Evolutionary conservation across 2,329 filamentous ascomycete genomes (phyloP).

Genomic region (Fusarium sp.): DNA sequence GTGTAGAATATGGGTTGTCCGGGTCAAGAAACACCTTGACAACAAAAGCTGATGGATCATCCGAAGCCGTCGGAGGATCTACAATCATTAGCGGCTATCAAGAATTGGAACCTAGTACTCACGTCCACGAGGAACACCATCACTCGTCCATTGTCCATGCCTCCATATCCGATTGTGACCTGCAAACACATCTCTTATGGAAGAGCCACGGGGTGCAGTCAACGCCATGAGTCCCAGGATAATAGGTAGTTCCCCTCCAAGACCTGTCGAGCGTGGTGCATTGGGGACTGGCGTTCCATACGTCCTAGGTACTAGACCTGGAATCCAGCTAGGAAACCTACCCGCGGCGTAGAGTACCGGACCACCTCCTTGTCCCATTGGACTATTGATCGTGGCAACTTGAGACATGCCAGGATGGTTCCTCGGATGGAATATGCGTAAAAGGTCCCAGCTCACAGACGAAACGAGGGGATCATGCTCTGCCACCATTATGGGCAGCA

Average conservation of each 20-base stretch:
- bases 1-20: slow-evolving; percentile 47
- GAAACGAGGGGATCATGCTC: slow-evolving; percentile 35
- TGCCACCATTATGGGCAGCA: slow-evolving; percentile 52
- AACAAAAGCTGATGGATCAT: slow-evolving; percentile 51
- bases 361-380: slow-evolving; percentile 21
- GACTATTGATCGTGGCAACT: slow-evolving; percentile 40
- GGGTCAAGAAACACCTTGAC: slow-evolving; percentile 51
- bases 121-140: slow-evolving; percentile 44
- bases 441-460: slow-evolving; percentile 42
- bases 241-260: slow-evolving; percentile 55
- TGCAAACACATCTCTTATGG: slow-evolving; percentile 43
- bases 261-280: slow-evolving; percentile 46
- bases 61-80: slow-evolving; percentile 44
- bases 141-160: slow-evolving; percentile 43
- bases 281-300: slow-evolving; percentile 42
- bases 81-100: slow-evolving; percentile 3
- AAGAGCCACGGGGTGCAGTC: slow-evolving; percentile 19
- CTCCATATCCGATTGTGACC: slow-evolving; percentile 44
- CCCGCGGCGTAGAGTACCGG: slow-evolving; percentile 50
- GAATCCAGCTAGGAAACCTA: slow-evolving; percentile 53
- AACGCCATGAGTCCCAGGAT: slow-evolving; percentile 58
- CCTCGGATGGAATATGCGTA: slow-evolving; percentile 47
- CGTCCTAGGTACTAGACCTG: slow-evolving; percentile 50
- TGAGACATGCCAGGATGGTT: slow-evolving; percentile 47
- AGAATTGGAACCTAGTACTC: slow-evolving; percentile 18